phyloP scores from a whole-genome alignment of 2,329 filamentous ascomycete species.

The Hymenoscyphus fructigenus region DNA sequence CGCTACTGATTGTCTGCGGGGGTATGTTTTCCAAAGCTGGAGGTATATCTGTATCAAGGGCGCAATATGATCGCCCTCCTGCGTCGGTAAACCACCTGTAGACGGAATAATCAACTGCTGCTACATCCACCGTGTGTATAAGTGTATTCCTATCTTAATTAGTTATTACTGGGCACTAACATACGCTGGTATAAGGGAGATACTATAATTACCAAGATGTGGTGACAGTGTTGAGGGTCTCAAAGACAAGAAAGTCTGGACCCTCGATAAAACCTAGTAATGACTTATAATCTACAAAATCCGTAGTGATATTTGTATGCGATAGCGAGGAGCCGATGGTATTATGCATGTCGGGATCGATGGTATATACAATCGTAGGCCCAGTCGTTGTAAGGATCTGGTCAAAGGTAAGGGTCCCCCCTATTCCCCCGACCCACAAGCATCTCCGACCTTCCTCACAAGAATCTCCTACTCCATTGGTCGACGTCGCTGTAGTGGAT shows the following conservation, averaged over 20 bases:
- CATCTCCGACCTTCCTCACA: background rate
- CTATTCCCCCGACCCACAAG: background rate
- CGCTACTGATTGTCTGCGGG: background rate
- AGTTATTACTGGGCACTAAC: background rate
- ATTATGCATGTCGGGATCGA: background rate
- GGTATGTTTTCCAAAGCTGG: background rate
- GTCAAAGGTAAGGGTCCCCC: background rate
- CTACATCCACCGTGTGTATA: background rate
- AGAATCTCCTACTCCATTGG: background rate
- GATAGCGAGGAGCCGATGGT: background rate
- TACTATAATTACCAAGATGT: background rate
- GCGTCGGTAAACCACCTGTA: background rate
- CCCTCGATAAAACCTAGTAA: background rate
- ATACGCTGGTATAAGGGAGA: background rate
- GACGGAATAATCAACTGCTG: background rate
- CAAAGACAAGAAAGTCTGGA: background rate
- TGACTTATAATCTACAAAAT: background rate
- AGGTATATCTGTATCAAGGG: background rate
- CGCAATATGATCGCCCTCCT: background rate
- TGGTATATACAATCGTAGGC: background rate
- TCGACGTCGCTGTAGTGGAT: background rate
- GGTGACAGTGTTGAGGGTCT: background rate
- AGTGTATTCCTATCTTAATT: background rate
- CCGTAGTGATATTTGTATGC: background rate
- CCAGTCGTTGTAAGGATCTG: background rate